Conservation (phyloP, 2,329 filamentous ascomycete genomes). For the Nigrospora osmanthi region DNA sequence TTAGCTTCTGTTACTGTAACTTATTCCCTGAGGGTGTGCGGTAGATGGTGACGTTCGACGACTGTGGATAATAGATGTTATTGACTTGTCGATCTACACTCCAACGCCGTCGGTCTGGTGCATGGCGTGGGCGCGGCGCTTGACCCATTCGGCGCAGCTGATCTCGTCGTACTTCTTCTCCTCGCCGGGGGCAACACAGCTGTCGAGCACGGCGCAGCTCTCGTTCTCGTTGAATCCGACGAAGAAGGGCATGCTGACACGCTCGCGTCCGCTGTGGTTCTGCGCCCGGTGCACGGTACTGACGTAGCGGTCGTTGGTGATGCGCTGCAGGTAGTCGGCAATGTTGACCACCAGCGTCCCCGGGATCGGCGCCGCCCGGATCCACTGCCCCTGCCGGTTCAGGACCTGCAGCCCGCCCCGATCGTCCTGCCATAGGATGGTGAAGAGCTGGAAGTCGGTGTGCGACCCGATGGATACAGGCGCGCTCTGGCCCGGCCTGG, state of each 20-base stretch:
- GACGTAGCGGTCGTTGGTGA: conserved; percentile 33
- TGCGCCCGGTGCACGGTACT: conserved; percentile 31
- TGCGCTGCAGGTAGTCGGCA: conserved; percentile 31
- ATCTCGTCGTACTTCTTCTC: conserved; percentile 29
- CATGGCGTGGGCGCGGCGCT: not conserved
- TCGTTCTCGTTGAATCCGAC: conserved; percentile 26
- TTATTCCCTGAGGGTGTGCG: no score
- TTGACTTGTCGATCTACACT: no score
- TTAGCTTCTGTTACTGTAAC: no score
- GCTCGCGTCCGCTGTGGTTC: conserved; percentile 25
- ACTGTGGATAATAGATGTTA: no score
- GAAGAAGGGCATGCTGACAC: conserved; percentile 33
- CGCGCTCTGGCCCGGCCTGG: not conserved
- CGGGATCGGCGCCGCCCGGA: conserved; percentile 31
- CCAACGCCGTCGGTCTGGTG: not conserved
- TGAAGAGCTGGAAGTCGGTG: conserved; percentile 41
- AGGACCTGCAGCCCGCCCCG: conserved; percentile 36
- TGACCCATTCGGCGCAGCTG: conserved; percentile 29
- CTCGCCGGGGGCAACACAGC: conserved; percentile 24
- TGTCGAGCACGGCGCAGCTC: conserved; percentile 30
- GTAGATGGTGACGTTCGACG: no score
- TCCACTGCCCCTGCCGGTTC: conserved; percentile 34
- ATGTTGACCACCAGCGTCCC: conserved; percentile 38
- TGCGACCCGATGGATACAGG: conserved; percentile 31
- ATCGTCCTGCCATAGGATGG: conserved; percentile 35